Base-by-base conservation (phyloP, 176 grass and related monocot genomes). In the Triticum turgidum region DNA sequence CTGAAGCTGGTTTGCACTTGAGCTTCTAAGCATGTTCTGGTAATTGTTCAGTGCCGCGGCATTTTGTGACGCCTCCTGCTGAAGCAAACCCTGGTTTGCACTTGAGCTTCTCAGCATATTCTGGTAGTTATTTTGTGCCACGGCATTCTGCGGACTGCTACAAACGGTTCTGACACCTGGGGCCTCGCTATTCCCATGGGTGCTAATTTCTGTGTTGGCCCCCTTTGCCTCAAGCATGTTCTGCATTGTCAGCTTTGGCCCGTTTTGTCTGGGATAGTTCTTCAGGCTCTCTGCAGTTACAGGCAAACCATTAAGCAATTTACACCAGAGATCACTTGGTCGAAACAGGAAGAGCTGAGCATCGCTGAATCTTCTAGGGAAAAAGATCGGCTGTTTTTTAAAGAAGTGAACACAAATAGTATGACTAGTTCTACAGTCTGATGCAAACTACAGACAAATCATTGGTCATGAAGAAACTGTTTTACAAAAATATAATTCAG, bases 211-310 rank as follows among this genome's bases (percentile, higher is more conserved):
- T 61, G 81, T 73, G 37, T 90, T 84, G 37, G 88, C 59, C 47
- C 86, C 83, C 82, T 91, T 93, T 65, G 44, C 7, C 25, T 91
- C 92, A 15, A 83, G 61, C 87, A 94, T 67, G 62, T 90, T 93
- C 41, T 95, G 90, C 49, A 86, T 80, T 49, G 82, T 80, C 69
- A 87, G 76, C 69, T 89, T 90, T n/a, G 69, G 3, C 5, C 75
- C 63, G n/a, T 69, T 89, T 67, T 85, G 83, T 42, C 80, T 87
- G 11, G 91, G 34, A 87, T 95, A 98, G 86, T 84, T 93, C 84
- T 93, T 95, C 78, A 98, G 80, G 83, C 89, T 86, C 83, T 95
- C 95, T 95, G 91, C 61, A 91, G 61, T n/a, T 71, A 56, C 70
- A 80, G 8, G 42, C 1, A 87, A 87, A 77, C 76, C 5, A 66